Evolutionary conservation across 768 basidiomycete genomes (phyloP).

Genomic region (Russula foetens): DNA sequence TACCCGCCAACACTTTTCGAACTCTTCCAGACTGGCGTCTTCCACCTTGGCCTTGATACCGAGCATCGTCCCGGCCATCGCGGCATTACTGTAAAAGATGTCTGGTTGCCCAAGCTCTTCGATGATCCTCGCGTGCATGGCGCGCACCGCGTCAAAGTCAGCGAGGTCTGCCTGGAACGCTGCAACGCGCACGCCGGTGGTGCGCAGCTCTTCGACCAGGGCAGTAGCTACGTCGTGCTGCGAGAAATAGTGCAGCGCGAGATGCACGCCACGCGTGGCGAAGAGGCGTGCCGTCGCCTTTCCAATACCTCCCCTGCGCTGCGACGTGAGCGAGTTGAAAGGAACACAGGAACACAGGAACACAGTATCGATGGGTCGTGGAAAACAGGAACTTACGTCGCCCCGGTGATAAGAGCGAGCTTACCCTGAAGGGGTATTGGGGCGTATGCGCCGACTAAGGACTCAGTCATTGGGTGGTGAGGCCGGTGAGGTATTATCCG

Average conservation of each 20-base stretch:
- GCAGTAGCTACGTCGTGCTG: constrained; percentile 31
- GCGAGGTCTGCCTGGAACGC: constrained; percentile 43
- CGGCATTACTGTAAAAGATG: constrained; percentile 46
- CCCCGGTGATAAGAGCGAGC: constrained; percentile 24
- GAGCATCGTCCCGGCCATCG: constrained; percentile 33
- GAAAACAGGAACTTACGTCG: constrained; percentile 14
- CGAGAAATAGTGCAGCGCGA: constrained; percentile 45
- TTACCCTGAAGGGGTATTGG: constrained; percentile 19
- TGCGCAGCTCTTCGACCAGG: constrained; percentile 32
- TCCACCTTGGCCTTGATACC: constrained; percentile 41
- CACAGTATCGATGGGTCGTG: not conserved
- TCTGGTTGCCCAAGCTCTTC: constrained; percentile 39
- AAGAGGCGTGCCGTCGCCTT: constrained; percentile 40
- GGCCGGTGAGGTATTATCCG: not conserved
- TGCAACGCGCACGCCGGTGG: constrained; percentile 31
- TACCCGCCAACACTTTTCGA: constrained; percentile 39
- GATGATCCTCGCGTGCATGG: constrained; percentile 37
- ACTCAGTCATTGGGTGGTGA: constrained; percentile 2
- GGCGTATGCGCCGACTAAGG: constrained; percentile 10
- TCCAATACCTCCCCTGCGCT: constrained; percentile 44
- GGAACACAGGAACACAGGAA: too few relatives aligned
- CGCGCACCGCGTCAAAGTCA: constrained; percentile 38
- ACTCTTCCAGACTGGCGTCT: constrained; percentile 35
- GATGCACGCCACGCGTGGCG: constrained; percentile 27
- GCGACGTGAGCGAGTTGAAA: not conserved